These are phyloP conservation scores for Plasmodium chabaudi DNA, from an alignment of 169 alveolate genomes.

Conservation along the genomic window DNA sequence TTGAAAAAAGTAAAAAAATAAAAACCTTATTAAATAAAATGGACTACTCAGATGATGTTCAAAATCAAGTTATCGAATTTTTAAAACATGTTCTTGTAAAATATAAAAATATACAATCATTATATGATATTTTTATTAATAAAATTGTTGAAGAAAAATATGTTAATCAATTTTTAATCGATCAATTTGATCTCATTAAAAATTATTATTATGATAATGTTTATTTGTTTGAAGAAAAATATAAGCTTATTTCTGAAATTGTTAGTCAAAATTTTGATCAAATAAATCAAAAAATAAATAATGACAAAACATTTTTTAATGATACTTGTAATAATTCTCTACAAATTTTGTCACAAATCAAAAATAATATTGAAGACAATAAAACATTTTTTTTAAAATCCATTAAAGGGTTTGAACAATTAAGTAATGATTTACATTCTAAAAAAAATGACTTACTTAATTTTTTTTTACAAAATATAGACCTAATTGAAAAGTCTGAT, in stretches of 20 bases:
- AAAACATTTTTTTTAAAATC: constrained; percentile 5
- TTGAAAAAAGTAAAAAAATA: constrained; percentile 73
- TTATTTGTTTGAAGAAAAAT: constrained; percentile 6
- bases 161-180: constrained; percentile 15
- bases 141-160: constrained; percentile 49
- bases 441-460: constrained; percentile 15
- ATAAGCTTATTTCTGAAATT: not conserved
- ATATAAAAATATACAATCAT: constrained; percentile 54
- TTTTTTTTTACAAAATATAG: constrained; percentile 36
- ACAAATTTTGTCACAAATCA: constrained; percentile 17
- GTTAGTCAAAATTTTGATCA: constrained; percentile 11
- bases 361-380: constrained; percentile 3
- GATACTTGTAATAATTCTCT: constrained; percentile 3
- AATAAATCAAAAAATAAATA: not conserved
- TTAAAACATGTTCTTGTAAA: constrained; percentile 22
- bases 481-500: constrained; percentile 17
- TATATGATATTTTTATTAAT: constrained; percentile 26
- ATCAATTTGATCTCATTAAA: constrained; percentile 7
- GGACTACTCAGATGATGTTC: constrained; percentile 69
- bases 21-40: constrained; percentile 37
- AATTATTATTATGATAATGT: constrained; percentile 11
- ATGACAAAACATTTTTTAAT: not conserved
- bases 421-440: constrained; percentile 6
- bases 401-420: not conserved
- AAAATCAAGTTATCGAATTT: constrained; percentile 28